These are phyloP conservation scores for Barnettozyma pratensis DNA, from an alignment of 805 yeast genomes.

Conservation along the genomic window DNA sequence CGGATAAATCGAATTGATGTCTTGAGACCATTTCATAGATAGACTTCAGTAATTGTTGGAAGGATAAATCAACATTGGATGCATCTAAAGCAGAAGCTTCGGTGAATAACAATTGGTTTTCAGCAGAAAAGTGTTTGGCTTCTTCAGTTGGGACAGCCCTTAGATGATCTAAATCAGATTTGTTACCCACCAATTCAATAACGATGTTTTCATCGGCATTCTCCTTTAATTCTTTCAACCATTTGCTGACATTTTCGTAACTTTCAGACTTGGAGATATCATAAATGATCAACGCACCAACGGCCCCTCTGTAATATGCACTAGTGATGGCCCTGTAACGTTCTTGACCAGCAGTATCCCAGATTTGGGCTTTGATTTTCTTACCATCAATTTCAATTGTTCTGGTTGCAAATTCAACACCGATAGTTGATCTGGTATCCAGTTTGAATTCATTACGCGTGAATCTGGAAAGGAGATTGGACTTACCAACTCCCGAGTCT, in stretches of 20 bases:
- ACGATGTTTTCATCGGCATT: slow-evolving; percentile 94
- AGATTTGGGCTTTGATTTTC: slow-evolving; percentile 82
- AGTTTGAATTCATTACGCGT: slow-evolving; percentile 94
- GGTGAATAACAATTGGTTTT: slow-evolving; percentile 86
- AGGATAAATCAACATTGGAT: slow-evolving; percentile 91
- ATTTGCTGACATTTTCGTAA: slow-evolving; percentile 79
- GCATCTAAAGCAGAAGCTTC: slow-evolving; percentile 94
- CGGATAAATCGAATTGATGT: slow-evolving; percentile 87
- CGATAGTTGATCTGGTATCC: slow-evolving; percentile 92
- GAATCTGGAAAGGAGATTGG: slow-evolving; percentile 88
- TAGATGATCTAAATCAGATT: slow-evolving; percentile 83
- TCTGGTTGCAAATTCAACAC: slow-evolving; percentile 97
- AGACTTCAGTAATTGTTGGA: slow-evolving; percentile 87
- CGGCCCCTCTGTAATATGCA: slow-evolving; percentile 97
- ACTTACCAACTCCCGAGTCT: slow-evolving; percentile 96
- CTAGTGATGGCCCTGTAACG: slow-evolving; percentile 96
- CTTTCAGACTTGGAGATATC: slow-evolving; percentile 89
- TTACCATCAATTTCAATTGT: slow-evolving; percentile 85
- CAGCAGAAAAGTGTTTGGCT: slow-evolving; percentile 90
- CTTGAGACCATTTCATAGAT: slow-evolving; percentile 92
- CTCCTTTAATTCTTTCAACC: slow-evolving; percentile 87
- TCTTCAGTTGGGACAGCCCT: slow-evolving; percentile 98
- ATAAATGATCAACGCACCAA: slow-evolving; percentile 92
- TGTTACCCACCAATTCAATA: slow-evolving; percentile 89
- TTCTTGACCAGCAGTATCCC: slow-evolving; percentile 99